Evolutionary conservation across 331 rosid genomes (phyloP).

Genomic region (Quercus tomentella): DNA sequence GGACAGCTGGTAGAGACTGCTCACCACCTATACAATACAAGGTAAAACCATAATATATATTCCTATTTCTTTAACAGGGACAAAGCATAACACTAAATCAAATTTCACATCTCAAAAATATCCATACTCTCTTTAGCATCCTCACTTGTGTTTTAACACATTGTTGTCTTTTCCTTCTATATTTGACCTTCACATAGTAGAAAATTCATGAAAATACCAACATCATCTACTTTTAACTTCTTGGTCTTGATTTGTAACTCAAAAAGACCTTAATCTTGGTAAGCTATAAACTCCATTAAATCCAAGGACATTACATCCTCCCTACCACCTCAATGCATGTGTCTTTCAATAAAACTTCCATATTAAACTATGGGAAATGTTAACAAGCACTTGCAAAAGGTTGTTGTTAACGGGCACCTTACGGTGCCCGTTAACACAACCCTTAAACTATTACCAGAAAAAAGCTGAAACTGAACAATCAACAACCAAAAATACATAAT

Average conservation of each 20-base stretch:
- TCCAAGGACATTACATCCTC: not conserved
- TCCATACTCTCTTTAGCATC: not conserved
- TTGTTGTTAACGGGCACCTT: too few relatives aligned
- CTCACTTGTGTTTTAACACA: not conserved
- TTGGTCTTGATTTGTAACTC: not conserved
- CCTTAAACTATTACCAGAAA: too few relatives aligned
- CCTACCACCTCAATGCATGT: not conserved
- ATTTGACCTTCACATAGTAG: too few relatives aligned
- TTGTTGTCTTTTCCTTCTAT: not conserved
- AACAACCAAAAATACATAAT: not conserved
- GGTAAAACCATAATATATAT: too few relatives aligned
- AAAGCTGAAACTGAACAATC: not conserved
- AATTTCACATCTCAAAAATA: not conserved
- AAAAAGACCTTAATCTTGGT: not conserved
- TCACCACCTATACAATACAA: too few relatives aligned
- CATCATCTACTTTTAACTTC: not conserved
- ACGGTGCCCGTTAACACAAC: too few relatives aligned
- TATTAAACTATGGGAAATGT: too few relatives aligned
- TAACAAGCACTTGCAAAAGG: too few relatives aligned
- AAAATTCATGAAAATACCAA: not conserved
- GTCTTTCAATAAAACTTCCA: not conserved
- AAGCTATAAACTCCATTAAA: not conserved
- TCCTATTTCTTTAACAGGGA: not conserved
- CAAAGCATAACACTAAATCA: not conserved
- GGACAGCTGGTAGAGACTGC: too few relatives aligned